Percentiles rank a stretch among this genome's conserved stretches.
These are phyloP conservation scores for Pseudocercospora ulei DNA, from an alignment of 2,329 filamentous ascomycete genomes.

Conservation along the genomic window DNA sequence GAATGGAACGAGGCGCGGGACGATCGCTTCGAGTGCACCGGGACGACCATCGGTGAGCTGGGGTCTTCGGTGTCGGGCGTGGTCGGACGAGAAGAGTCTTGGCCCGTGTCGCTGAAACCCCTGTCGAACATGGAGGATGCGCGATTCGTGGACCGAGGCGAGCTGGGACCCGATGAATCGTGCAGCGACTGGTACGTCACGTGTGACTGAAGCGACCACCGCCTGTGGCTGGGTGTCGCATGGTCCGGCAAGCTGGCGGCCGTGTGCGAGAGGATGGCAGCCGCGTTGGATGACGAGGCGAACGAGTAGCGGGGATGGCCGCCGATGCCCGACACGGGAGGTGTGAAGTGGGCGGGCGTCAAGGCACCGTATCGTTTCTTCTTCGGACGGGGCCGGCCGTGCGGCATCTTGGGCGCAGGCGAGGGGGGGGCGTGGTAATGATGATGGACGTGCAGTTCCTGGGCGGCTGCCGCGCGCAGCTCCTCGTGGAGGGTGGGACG, in stretches of 20 bases:
- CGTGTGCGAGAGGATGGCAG: constrained; percentile 54
- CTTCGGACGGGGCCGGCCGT: constrained; percentile 47
- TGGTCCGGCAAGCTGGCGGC: constrained; percentile 48
- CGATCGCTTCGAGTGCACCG: constrained; percentile 49
- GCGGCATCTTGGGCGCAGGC: constrained; percentile 31
- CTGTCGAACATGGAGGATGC: constrained; percentile 71
- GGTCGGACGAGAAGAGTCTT: constrained; percentile 62
- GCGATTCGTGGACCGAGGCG: constrained; percentile 61
- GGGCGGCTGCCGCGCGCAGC: constrained; percentile 51
- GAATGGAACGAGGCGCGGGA: constrained; percentile 40
- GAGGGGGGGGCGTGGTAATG: constrained; percentile 67
- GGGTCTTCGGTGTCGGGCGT: constrained; percentile 64
- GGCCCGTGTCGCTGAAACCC: constrained; percentile 48
- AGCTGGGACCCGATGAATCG: constrained; percentile 66
- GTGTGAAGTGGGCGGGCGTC: constrained; percentile 45
- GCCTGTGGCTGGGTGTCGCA: constrained; percentile 40
- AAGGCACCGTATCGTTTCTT: constrained; percentile 59
- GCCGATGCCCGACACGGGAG: constrained; percentile 34
- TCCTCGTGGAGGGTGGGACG: constrained; percentile 56
- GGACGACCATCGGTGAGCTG: constrained; percentile 53
- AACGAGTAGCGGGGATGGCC: constrained; percentile 36
- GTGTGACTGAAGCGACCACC: constrained; percentile 57
- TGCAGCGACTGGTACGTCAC: constrained; percentile 53
- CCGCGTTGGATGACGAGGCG: constrained; percentile 43
- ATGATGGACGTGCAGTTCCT: constrained; percentile 85